Conservation (phyloP, 2,329 filamentous ascomycete species). For the Penicillium sclerotiorum region DNA sequence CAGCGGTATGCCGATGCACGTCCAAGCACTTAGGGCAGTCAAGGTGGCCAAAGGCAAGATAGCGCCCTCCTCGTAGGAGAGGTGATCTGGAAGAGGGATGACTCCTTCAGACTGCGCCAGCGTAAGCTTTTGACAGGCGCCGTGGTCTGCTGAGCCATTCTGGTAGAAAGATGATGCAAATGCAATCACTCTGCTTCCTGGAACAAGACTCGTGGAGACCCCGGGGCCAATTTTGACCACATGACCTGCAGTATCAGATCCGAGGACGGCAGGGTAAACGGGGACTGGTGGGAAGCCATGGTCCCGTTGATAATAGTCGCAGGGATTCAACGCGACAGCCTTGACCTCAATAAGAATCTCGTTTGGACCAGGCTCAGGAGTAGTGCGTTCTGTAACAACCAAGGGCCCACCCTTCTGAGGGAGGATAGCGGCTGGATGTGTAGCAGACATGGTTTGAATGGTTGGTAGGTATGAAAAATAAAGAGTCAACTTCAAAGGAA, state of each 20-base stretch:
- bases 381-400: not conserved
- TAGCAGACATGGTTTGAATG: slow-evolving; percentile 1
- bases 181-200: slow-evolving; percentile 34
- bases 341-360: slow-evolving; percentile 47
- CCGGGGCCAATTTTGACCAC: slow-evolving; percentile 29
- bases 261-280: slow-evolving; percentile 22
- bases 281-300: slow-evolving; percentile 21
- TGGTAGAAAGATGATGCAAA: slow-evolving; percentile 23
- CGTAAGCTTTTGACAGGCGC: slow-evolving; percentile 30
- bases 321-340: slow-evolving; percentile 47
- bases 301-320: slow-evolving; percentile 36
- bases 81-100: slow-evolving; percentile 29
- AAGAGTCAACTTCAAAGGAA: too few species aligned
- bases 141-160: slow-evolving; percentile 28
- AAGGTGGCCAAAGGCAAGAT: slow-evolving; percentile 31
- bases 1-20: slow-evolving; percentile 26
- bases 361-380: not conserved
- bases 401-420: slow-evolving; percentile 2
- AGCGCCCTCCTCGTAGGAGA: slow-evolving; percentile 30
- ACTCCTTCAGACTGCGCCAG: slow-evolving; percentile 36
- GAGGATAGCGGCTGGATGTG: slow-evolving; percentile 12
- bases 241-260: not conserved
- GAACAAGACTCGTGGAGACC: slow-evolving; percentile 20
- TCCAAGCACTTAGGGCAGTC: slow-evolving; percentile 28
- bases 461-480: too few species aligned